Evolutionary conservation across 2,329 filamentous ascomycete species (phyloP).

Genomic region (Trichoderma sp.): DNA sequence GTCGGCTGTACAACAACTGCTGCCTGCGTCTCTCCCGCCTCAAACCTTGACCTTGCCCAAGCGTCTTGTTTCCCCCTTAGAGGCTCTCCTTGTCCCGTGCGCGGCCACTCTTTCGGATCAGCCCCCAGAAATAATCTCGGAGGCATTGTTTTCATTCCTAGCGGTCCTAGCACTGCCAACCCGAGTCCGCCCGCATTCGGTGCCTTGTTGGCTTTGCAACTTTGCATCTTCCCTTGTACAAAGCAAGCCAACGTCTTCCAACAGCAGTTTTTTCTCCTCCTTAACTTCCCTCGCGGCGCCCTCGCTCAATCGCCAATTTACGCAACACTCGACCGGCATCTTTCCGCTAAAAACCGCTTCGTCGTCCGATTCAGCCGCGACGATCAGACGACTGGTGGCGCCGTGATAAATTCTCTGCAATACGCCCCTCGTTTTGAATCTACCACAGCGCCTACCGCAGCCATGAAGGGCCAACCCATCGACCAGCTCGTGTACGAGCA

Average conservation of each 20-base stretch:
- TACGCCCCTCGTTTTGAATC: neutral
- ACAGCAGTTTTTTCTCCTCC: neutral
- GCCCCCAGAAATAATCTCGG: constrained; percentile 1
- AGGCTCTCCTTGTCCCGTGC: neutral
- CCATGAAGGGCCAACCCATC: constrained; percentile 69
- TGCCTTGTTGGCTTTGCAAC: neutral
- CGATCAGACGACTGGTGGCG: neutral
- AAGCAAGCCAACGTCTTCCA: neutral
- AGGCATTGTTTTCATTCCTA: constrained; percentile 15
- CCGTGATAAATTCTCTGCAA: neutral
- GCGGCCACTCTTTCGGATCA: neutral
- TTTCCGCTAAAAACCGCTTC: neutral
- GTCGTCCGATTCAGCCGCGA: neutral
- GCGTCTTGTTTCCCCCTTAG: neutral
- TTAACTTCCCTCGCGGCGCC: neutral
- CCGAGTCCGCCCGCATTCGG: constrained; percentile 9
- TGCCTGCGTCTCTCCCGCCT: constrained; percentile 2
- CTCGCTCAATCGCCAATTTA: neutral
- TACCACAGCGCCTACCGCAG: constrained; percentile 25
- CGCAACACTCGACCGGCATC: neutral
- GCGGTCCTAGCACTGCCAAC: neutral
- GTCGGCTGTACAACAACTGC: neutral
- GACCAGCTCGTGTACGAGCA: constrained; percentile 71
- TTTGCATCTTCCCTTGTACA: neutral
- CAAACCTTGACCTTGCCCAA: neutral